Base-by-base conservation (phyloP, 331 rosid species). In the Telfairia occidentalis region DNA sequence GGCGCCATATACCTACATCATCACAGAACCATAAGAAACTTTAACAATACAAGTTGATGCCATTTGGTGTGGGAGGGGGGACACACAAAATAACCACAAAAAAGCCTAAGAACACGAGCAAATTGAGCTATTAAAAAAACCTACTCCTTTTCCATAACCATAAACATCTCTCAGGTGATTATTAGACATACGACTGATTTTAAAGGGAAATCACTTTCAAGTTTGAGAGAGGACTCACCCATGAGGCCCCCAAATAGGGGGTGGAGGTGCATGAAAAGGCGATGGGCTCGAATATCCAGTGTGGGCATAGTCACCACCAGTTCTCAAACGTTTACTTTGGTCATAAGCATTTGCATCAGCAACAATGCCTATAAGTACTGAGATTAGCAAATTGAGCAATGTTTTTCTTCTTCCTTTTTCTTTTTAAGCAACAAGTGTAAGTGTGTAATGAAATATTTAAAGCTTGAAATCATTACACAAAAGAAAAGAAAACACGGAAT, bases 231-330 rank as follows among this genome's bases (percentile, higher is more conserved):
- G 13, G 58, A 71, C 65, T 83, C 81, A 95, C 99, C 97, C 99
- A 11, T 92, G 97, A 53, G 97, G 97, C 6, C 92, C 99, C 99
- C 99, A 95, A 70, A 95, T 89, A 74, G 94, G 92, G 12, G 87
- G 88, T 2, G 97, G 99, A 10, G 97, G 96, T 48, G 96, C 96
- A 73, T 92, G 97, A 86, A 90, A 92, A 46, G 92, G 99, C 60
- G 96, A 92, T 5, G 97, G 97, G 70, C 92, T 86, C 0, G 87
- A 54, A 81, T 95, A 95, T 71, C 88, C 97, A 48, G 90, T 85
- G 78, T 95, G 99, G 16, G 93, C 82, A 67, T 92, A 92, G 78
- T 95, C 96, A 76, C 92, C 96, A 54, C 93, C 97, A 28, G 97
- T 95, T 42, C 99, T 81, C 55, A 95, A 82, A 0, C 99, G 89